Evolutionary conservation across 2,329 filamentous ascomycete genomes (phyloP), one percentile per base, ranked within the genome.

Genomic region (Arthrobotrys entomopaga): DNA sequence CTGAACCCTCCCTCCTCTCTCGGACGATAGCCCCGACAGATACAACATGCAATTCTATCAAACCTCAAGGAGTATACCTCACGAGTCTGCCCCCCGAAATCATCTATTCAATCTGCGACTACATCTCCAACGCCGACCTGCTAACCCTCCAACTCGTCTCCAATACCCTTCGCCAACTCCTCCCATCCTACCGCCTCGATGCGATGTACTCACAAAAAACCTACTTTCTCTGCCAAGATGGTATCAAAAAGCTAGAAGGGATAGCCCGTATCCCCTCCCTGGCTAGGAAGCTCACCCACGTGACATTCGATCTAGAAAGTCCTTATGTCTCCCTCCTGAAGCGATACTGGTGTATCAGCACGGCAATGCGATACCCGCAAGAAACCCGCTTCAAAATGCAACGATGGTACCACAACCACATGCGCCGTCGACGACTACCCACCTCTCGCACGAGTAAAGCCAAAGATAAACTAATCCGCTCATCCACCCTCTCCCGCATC

Each of bases 321-420:
- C 69, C 69, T 5, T 73, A 73, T 24, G 69, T 73, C n/a, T 22
- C 57, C 1, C 57, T 72, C 10, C 56, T 72, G 3, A 72, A 72
- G 34, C 43, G 67, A 7, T 72, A 72, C 26, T 72, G 67, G 67
- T 72, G 67, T 42, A 72, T 72, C 48, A 40, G 67, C 24, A 72
- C 67, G 2, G 67, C 54, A 13, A 65, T 72, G 60, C 59, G 67
- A 13, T 72, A 72, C 29, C 54, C 67, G 22, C 60, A 65, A 34
- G 67, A 72, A 48, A 72, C 67, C 1, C 19, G 60, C 7, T 58
- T 50, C 7, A 59, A 56, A 16, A 65, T 72, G 60, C 67, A 72
- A 29, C 22, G 67, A 22, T 72, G 67, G 67, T 72, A 72, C 34
- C 46, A 61, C 2, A 72, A 72, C 48, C 67, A 72, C 40, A 72